Percentiles rank a stretch among this genome's conserved stretches.
Evolutionary conservation across 2,329 filamentous ascomycete species (phyloP).

Genomic region (Mollisiaceae sp.): DNA sequence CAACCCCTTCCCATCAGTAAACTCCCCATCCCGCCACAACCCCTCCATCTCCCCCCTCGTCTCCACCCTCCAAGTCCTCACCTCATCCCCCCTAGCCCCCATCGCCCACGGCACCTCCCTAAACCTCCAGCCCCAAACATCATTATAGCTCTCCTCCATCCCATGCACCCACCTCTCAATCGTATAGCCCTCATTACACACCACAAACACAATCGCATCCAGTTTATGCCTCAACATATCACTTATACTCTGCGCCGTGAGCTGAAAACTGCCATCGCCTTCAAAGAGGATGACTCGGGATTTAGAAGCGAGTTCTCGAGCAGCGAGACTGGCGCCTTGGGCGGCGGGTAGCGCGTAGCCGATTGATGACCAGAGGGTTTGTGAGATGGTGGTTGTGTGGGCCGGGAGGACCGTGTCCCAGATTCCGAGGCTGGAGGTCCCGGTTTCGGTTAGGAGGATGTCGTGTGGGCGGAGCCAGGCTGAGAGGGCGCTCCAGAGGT

Average conservation of each 20-base stretch:
- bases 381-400: constrained; percentile 74
- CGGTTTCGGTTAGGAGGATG: constrained; percentile 82
- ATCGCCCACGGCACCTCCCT: constrained; percentile 69
- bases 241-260: constrained; percentile 80
- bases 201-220: constrained; percentile 79
- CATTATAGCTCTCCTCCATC: constrained; percentile 78
- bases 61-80: constrained; percentile 67
- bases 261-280: constrained; percentile 70
- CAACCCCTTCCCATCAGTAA: constrained; percentile 12
- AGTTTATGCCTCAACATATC: constrained; percentile 78
- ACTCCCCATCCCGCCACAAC: background rate
- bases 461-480: constrained; percentile 73
- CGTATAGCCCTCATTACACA: constrained; percentile 86
- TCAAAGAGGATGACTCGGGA: constrained; percentile 70
- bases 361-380: constrained; percentile 72
- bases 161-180: constrained; percentile 88
- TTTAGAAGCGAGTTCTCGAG: constrained; percentile 60
- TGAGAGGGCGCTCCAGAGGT: constrained; percentile 76
- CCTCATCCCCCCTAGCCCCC: constrained; percentile 60
- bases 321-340: constrained; percentile 73
- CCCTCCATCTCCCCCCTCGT: constrained; percentile 68
- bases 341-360: constrained; percentile 64
- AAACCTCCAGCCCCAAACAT: constrained; percentile 76
- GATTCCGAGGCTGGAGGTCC: constrained; percentile 84
- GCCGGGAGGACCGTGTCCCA: constrained; percentile 79